Evolutionary conservation across 2,329 filamentous ascomycete genomes (phyloP).

Genomic region (Nemania diffusa): DNA sequence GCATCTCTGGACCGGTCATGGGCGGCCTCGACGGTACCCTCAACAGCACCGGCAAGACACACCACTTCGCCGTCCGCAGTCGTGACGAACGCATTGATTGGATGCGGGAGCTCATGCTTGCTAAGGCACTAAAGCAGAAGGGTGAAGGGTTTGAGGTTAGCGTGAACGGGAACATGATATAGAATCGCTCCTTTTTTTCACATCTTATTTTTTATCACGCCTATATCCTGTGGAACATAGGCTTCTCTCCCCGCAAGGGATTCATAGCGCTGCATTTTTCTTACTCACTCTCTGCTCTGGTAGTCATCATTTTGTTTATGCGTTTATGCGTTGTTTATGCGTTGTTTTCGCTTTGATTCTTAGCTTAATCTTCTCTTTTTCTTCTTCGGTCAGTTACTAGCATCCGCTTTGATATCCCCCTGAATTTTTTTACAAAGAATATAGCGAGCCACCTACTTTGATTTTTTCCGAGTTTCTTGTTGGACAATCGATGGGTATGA

Average conservation of each 20-base stretch:
- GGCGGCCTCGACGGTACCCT: slow-evolving; percentile 50
- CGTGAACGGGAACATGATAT: slow-evolving; percentile 83
- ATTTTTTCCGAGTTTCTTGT: slow-evolving; percentile 35
- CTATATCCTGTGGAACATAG: slow-evolving; percentile 2
- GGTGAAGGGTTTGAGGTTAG: slow-evolving; percentile 83
- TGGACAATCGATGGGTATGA: slow-evolving; percentile 20
- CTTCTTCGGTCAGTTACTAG: slow-evolving; percentile 13
- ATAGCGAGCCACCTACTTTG: slow-evolving; percentile 36
- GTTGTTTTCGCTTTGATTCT: not conserved
- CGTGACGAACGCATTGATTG: slow-evolving; percentile 95
- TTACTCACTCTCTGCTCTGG: slow-evolving; percentile 20
- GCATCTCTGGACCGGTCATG: slow-evolving; percentile 49
- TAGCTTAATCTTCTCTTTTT: slow-evolving; percentile 4
- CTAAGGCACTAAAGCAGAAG: slow-evolving; percentile 87
- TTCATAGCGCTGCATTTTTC: slow-evolving; percentile 8
- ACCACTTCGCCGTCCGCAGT: slow-evolving; percentile 90
- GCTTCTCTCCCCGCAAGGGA: not conserved
- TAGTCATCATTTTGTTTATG: slow-evolving; percentile 15
- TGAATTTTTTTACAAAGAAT: slow-evolving; percentile 31
- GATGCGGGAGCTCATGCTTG: slow-evolving; percentile 94
- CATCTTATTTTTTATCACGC: not conserved
- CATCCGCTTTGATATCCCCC: slow-evolving; percentile 31
- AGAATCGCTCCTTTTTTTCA: slow-evolving; percentile 24
- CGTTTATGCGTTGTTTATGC: slow-evolving; percentile 9
- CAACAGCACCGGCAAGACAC: slow-evolving; percentile 80